These are phyloP conservation scores for Pestalotiopsis sp. DNA, from an alignment of 2,329 filamentous ascomycete genomes.

Conservation along the genomic window DNA sequence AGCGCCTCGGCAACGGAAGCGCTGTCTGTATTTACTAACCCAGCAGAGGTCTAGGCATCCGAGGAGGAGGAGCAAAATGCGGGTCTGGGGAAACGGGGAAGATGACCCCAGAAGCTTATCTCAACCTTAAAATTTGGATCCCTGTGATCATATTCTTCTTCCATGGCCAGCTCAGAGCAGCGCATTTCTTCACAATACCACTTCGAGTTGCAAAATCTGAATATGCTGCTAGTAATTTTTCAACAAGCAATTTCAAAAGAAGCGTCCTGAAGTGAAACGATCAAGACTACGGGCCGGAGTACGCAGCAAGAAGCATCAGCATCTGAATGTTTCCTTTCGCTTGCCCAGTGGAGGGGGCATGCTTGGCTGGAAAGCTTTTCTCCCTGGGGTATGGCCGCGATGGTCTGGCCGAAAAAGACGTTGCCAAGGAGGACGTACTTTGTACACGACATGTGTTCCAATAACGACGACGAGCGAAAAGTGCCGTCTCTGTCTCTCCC, in stretches of 20 bases:
- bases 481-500: not conserved
- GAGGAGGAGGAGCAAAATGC: not conserved
- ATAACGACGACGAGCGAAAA: not conserved
- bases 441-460: slow-evolving; percentile 7
- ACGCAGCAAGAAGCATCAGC: not conserved
- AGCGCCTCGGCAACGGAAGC: too few relatives aligned
- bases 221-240: too few relatives aligned
- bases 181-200: too few relatives aligned
- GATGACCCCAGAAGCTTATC: slow-evolving; percentile 2
- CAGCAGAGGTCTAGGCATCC: not conserved
- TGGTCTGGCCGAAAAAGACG: not conserved
- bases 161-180: not conserved
- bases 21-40: not conserved
- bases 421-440: not conserved
- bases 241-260: too few relatives aligned
- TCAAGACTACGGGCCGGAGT: not conserved
- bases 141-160: not conserved
- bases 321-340: not conserved
- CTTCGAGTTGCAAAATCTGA: too few relatives aligned
- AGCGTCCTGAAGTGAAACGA: not conserved
- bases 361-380: not conserved
- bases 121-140: not conserved
- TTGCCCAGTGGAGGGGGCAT: not conserved
- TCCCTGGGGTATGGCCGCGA: not conserved
- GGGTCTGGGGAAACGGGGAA: slow-evolving; percentile 3